Conservation (phyloP, 371 early-diverging fungal genomes). For the Thermomucor indicae-seudaticae region DNA sequence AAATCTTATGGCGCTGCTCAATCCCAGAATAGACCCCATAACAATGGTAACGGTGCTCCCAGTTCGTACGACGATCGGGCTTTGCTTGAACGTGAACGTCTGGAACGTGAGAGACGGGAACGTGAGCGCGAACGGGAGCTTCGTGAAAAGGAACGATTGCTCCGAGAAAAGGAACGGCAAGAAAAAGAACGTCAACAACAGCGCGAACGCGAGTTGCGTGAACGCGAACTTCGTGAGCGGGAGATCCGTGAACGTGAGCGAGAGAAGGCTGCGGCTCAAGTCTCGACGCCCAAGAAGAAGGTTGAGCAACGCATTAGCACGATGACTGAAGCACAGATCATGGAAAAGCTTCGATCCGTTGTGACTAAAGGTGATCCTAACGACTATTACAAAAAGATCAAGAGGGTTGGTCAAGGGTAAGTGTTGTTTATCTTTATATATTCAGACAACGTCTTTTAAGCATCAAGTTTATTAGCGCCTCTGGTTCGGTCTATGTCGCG, state of each 20-base stretch:
- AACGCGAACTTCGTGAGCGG: constrained; percentile 10
- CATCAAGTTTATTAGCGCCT: constrained; percentile 70
- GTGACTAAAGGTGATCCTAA: constrained; percentile 87
- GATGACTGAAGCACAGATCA: constrained; percentile 88
- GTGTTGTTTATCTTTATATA: too few species aligned
- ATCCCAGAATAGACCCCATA: constrained; percentile 2
- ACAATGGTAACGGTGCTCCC: constrained; percentile 6
- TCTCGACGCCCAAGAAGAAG: constrained; percentile 45
- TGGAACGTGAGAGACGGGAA: constrained; percentile 15
- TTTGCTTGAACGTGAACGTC: constrained; percentile 10
- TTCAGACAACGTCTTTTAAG: too few species aligned
- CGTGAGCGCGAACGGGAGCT: constrained; percentile 17
- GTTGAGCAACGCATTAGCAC: constrained; percentile 75
- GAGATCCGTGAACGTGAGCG: constrained; percentile 16
- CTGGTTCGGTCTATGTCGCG: constrained; percentile 94
- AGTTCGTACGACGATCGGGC: constrained; percentile 14
- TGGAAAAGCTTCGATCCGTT: constrained; percentile 78
- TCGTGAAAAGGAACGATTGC: too few species aligned
- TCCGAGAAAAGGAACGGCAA: constrained; percentile 19
- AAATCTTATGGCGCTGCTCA: constrained; percentile 19
- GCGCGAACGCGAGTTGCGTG: constrained; percentile 12
- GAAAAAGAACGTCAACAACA: constrained; percentile 10
- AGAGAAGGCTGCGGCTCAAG: constrained; percentile 23
- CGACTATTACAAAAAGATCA: constrained; percentile 76
- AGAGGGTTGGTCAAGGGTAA: constrained; percentile 96